Conservation (phyloP, 2,329 filamentous ascomycete genomes). For the Xylariomycetidae sp. region DNA sequence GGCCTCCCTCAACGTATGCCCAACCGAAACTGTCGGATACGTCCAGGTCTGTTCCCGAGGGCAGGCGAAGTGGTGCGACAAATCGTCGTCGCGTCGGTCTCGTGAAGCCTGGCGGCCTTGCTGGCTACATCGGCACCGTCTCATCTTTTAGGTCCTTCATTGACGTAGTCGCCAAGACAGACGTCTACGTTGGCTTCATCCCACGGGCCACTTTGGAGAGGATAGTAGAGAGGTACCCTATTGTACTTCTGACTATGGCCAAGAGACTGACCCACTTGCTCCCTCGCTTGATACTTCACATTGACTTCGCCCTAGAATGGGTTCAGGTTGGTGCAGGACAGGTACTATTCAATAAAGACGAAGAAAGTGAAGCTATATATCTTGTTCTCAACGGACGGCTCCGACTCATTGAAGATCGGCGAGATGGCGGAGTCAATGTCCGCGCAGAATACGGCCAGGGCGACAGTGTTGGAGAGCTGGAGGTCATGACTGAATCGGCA, state of each 20-base stretch:
- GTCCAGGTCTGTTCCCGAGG: slow-evolving; percentile 33
- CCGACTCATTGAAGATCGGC: slow-evolving; percentile 75
- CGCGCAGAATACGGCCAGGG: slow-evolving; percentile 93
- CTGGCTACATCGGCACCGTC: slow-evolving; percentile 90
- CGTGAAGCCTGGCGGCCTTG: slow-evolving; percentile 90
- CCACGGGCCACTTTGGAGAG: slow-evolving; percentile 81
- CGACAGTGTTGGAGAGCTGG: slow-evolving; percentile 93
- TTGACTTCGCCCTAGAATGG: slow-evolving; percentile 98
- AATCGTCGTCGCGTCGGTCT: slow-evolving; percentile 71
- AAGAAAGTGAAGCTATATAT: slow-evolving; percentile 97
- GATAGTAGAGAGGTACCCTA: slow-evolving; percentile 88
- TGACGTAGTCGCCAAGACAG: slow-evolving; percentile 94
- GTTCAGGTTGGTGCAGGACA: slow-evolving; percentile 94
- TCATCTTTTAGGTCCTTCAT: slow-evolving; percentile 96
- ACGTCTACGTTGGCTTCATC: slow-evolving; percentile 95
- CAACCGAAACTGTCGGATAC: slow-evolving; percentile 25
- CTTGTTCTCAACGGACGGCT: slow-evolving; percentile 93
- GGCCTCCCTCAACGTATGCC: slow-evolving; percentile 12
- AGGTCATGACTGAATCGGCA: slow-evolving; percentile 90
- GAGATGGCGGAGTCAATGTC: slow-evolving; percentile 77
- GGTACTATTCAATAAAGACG: slow-evolving; percentile 86
- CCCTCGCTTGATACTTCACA: slow-evolving; percentile 86
- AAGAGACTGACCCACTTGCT: slow-evolving; percentile 88
- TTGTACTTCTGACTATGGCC: slow-evolving; percentile 90
- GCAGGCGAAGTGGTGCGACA: slow-evolving; percentile 32